Evolutionary conservation across 2,329 filamentous ascomycete species (phyloP).

Genomic region (Pyrenochaeta sp.): DNA sequence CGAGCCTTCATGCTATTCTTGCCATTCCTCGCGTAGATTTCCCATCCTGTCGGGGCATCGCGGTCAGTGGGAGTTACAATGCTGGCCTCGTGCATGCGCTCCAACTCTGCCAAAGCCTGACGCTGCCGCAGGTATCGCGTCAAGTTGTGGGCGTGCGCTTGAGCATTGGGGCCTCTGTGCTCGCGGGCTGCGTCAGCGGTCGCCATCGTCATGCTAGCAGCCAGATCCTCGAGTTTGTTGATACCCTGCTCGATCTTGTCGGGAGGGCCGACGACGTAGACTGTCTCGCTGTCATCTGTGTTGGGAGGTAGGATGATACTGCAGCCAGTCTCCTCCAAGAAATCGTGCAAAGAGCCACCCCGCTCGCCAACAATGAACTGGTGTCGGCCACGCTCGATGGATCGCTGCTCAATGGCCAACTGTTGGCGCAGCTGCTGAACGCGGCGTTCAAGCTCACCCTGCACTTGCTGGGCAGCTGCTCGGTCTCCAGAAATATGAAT

Average conservation of each 20-base stretch:
- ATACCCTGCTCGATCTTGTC: slow-evolving; percentile 77
- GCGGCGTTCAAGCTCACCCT: slow-evolving; percentile 80
- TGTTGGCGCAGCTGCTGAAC: slow-evolving; percentile 78
- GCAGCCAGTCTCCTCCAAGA: slow-evolving; percentile 90
- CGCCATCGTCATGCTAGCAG: slow-evolving; percentile 84
- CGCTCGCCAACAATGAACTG: slow-evolving; percentile 93
- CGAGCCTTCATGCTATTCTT: slow-evolving; percentile 83
- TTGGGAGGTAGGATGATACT: slow-evolving; percentile 80
- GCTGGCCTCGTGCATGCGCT: slow-evolving; percentile 81
- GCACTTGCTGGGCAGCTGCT: slow-evolving; percentile 78
- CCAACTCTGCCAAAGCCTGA: slow-evolving; percentile 81
- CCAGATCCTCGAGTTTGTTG: slow-evolving; percentile 86
- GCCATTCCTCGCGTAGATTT: slow-evolving; percentile 85
- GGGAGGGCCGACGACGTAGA: slow-evolving; percentile 84
- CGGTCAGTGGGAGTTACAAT: slow-evolving; percentile 80
- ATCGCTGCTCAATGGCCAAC: slow-evolving; percentile 78
- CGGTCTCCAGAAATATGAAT: slow-evolving; percentile 91
- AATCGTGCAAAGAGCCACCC: slow-evolving; percentile 81
- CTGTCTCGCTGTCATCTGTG: slow-evolving; percentile 79
- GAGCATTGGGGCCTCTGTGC: slow-evolving; percentile 77
- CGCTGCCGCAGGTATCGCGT: slow-evolving; percentile 88
- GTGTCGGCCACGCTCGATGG: slow-evolving; percentile 86
- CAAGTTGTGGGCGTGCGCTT: slow-evolving; percentile 82
- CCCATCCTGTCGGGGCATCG: slow-evolving; percentile 79
- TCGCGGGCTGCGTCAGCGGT: slow-evolving; percentile 83